phyloP scores from a whole-genome alignment of 2,329 filamentous ascomycete species.

The Colletotrichum camelliae region DNA sequence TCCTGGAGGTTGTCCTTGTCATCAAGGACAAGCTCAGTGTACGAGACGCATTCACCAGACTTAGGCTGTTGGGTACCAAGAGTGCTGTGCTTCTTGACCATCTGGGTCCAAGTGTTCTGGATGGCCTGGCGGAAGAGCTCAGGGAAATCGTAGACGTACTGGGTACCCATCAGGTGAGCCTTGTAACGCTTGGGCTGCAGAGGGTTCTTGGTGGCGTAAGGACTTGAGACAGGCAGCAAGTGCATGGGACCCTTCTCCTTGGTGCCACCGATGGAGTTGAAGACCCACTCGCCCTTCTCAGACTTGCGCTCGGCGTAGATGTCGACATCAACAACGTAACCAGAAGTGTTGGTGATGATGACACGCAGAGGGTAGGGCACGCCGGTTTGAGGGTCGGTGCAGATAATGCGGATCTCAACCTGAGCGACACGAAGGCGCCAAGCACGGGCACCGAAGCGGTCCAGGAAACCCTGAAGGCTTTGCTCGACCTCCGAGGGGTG shows the following conservation, averaged over 20 bases:
- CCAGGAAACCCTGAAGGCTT: conserved; percentile 92
- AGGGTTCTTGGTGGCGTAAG: conserved; percentile 98
- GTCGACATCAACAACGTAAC: conserved; percentile 97
- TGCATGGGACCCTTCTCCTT: conserved; percentile 97
- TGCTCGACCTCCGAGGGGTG: conserved; percentile 89
- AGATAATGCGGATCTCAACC: conserved; percentile 98
- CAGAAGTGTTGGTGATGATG: conserved; percentile 97
- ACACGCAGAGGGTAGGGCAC: conserved; percentile 91
- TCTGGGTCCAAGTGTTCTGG: conserved; percentile 89
- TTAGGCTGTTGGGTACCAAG: conserved; percentile 83
- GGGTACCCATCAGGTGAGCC: conserved; percentile 98
- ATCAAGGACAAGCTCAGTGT: conserved; percentile 92
- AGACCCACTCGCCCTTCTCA: conserved; percentile 97
- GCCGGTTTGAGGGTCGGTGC: conserved; percentile 86
- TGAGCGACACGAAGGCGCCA: conserved; percentile 97
- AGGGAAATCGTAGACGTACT: conserved; percentile 99
- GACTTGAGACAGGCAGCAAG: conserved; percentile 85
- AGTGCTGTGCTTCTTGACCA: conserved; percentile 73
- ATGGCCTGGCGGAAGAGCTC: conserved; percentile 98
- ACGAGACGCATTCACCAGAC: conserved; percentile 90
- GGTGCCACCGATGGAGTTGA: conserved; percentile 95
- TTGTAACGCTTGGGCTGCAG: conserved; percentile 99
- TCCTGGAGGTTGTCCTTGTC: conserved; percentile 91
- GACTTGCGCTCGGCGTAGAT: conserved; percentile 98
- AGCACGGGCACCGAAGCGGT: conserved; percentile 91